These are phyloP conservation scores for Mortierella sp. DNA, from an alignment of 371 early-diverging fungal species.

Conservation along the genomic window DNA sequence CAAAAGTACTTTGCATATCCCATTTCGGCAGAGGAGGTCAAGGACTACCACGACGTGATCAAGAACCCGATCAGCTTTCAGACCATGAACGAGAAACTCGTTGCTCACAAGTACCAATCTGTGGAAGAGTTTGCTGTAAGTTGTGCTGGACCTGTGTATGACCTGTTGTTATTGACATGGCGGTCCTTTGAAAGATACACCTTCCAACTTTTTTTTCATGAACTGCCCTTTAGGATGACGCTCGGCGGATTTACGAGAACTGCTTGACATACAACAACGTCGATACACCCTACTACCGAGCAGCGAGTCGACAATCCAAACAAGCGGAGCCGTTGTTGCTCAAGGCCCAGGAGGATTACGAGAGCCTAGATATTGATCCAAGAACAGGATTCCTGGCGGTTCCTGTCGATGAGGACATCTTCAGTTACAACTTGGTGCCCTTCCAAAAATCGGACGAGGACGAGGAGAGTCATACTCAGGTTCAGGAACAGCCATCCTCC, in stretches of 20 bases:
- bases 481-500: not conserved
- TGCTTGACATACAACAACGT: conserved; percentile 82
- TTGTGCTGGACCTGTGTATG: not conserved
- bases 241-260: conserved; percentile 81
- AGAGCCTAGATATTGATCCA: conserved; percentile 56
- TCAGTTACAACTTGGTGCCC: conserved; percentile 61
- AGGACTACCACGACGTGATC: conserved; percentile 86
- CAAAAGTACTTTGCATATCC: conserved; percentile 71
- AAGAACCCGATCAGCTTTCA: conserved; percentile 61
- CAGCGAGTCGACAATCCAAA: conserved; percentile 69
- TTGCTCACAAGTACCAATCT: conserved; percentile 37
- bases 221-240: conserved; percentile 65
- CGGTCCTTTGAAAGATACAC: not conserved
- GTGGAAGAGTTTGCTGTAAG: conserved; percentile 56
- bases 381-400: conserved; percentile 63
- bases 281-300: conserved; percentile 78
- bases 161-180: not conserved
- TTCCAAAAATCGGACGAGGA: conserved; percentile 30
- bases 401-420: conserved; percentile 67
- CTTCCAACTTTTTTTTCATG: conserved; percentile 11
- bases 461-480: not conserved
- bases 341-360: conserved; percentile 61
- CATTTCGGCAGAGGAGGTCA: conserved; percentile 81
- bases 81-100: conserved; percentile 42
- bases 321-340: conserved; percentile 54